Conservation (phyloP, 371 early-diverging fungal genomes). For the Mortierella sp. region DNA sequence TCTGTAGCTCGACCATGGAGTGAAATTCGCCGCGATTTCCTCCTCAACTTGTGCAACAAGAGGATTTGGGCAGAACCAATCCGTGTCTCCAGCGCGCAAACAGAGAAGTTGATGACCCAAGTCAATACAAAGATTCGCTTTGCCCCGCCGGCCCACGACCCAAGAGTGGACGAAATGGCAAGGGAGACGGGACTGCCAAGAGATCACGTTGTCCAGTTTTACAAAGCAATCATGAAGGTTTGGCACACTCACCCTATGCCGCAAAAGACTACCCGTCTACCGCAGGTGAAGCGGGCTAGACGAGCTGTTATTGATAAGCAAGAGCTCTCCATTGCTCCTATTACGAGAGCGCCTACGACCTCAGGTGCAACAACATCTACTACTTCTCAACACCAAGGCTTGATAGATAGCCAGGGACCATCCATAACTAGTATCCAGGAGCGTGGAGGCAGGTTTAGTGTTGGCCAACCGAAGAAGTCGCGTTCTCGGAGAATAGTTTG, state of each 20-base stretch:
- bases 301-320: background rate
- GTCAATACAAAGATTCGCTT: conserved; percentile 33
- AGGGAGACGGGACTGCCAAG: conserved; percentile 28
- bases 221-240: conserved; percentile 28
- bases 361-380: background rate
- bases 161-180: conserved; percentile 21
- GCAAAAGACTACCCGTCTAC: conserved; percentile 9
- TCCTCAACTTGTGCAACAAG: conserved; percentile 42
- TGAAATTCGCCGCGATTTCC: conserved; percentile 32
- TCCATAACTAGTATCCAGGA: background rate
- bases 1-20: conserved; percentile 23
- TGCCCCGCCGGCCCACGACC: conserved; percentile 23
- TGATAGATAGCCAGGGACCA: background rate
- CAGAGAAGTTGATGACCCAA: conserved; percentile 26
- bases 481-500: conserved; percentile 26
- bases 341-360: background rate
- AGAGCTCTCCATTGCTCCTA: background rate
- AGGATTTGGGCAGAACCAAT: conserved; percentile 48
- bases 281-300: conserved; percentile 8
- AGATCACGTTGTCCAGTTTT: conserved; percentile 35
- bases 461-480: conserved; percentile 16
- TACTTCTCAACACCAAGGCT: background rate
- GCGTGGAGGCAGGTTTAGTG: conserved; percentile 6
- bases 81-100: conserved; percentile 26
- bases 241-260: conserved; percentile 30